Conservation (phyloP, 2,329 filamentous ascomycete species). For the Seiridium unicorne region DNA sequence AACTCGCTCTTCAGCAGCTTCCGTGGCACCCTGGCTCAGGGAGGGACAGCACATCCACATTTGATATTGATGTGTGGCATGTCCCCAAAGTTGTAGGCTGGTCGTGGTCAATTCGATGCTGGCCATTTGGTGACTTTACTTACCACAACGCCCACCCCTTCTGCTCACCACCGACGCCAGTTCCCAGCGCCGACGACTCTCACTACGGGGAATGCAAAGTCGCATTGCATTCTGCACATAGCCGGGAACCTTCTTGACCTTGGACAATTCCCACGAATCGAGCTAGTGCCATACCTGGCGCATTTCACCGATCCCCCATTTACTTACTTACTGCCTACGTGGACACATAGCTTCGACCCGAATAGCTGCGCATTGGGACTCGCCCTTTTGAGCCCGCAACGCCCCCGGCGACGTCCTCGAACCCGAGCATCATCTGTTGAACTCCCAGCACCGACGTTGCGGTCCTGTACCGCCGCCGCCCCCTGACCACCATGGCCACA, state of each 20-base stretch:
- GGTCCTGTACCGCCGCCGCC: slow-evolving; percentile 7
- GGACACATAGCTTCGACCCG: background rate
- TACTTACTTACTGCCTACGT: background rate
- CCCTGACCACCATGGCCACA: slow-evolving; percentile 67
- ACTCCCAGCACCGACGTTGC: background rate
- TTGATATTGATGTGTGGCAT: slow-evolving; percentile 3
- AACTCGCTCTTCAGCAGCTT: background rate
- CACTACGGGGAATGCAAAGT: slow-evolving; percentile 3
- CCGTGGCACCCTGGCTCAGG: background rate
- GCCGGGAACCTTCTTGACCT: background rate
- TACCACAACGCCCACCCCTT: background rate
- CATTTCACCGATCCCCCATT: background rate
- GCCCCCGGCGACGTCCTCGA: background rate
- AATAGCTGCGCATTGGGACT: background rate
- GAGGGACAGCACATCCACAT: slow-evolving; percentile 7
- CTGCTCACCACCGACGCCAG: background rate
- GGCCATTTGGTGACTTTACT: slow-evolving; percentile 1
- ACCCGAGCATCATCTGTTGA: background rate
- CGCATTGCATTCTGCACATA: slow-evolving; percentile 5
- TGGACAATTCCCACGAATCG: background rate
- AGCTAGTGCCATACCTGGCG: background rate
- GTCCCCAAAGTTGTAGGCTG: background rate
- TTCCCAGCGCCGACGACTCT: background rate
- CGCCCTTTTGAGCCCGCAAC: background rate
- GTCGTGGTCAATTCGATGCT: background rate